These are phyloP conservation scores for Dactylellina cionopaga DNA, from an alignment of 2,329 filamentous ascomycete species.

Conservation along the genomic window DNA sequence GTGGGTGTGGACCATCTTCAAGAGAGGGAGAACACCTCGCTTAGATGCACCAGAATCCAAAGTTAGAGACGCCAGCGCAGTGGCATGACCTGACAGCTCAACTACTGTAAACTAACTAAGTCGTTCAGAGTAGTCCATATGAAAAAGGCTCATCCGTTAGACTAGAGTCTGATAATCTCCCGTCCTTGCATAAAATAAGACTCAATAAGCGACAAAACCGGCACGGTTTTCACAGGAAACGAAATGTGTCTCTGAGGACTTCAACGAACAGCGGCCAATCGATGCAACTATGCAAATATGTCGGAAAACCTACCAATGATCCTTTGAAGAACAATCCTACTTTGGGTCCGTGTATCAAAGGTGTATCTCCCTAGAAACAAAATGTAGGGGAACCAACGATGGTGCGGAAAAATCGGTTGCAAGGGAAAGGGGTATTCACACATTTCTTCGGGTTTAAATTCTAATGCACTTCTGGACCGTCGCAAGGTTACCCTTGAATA, in stretches of 20 bases:
- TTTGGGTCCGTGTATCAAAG: not conserved
- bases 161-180: conserved; percentile 13
- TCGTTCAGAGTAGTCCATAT: conserved; percentile 10
- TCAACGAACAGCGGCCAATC: conserved; percentile 17
- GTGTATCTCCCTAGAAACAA: not conserved
- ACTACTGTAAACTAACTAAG: not conserved
- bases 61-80: conserved; percentile 4
- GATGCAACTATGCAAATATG: conserved; percentile 14
- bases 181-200: conserved; percentile 31
- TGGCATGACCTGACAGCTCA: conserved; percentile 32
- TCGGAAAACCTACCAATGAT: conserved; percentile 1
- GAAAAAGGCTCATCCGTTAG: conserved; percentile 34
- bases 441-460: not conserved
- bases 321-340: conserved; percentile 14
- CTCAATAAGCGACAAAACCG: conserved; percentile 5
- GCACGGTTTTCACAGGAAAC: not conserved
- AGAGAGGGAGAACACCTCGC: conserved; percentile 11
- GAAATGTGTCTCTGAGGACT: not conserved
- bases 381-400: not conserved
- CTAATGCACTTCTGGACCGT: conserved; percentile 23
- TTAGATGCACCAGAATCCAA: conserved; percentile 26
- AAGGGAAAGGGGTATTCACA: not conserved
- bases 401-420: not conserved
- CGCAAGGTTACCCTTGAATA: conserved; percentile 15
- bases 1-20: no score